phyloP scores from a whole-genome alignment of 805 yeast genomes.

The Lachancea meyersii region DNA sequence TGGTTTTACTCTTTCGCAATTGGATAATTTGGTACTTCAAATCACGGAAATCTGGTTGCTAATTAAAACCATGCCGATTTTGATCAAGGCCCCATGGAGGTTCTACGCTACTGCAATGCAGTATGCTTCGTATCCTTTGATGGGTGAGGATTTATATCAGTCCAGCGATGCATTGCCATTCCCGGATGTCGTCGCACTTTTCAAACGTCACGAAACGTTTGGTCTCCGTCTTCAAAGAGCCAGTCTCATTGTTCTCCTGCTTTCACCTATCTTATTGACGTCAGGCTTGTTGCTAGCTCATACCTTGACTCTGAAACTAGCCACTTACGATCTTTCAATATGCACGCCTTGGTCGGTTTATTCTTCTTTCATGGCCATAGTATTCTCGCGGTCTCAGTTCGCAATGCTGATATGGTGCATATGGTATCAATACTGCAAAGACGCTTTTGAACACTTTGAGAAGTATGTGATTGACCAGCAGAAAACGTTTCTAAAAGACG shows the following conservation, averaged over 20 bases:
- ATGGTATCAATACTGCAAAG: constrained; percentile 5
- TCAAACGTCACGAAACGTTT: constrained; percentile 4
- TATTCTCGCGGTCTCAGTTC: constrained; percentile 7
- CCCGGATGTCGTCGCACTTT: not conserved
- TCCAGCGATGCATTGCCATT: not conserved
- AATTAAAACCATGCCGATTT: not conserved
- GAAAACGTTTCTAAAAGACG: constrained; percentile 2
- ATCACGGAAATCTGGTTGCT: constrained; percentile 5
- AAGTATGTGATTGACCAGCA: constrained; percentile 1
- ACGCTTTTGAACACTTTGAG: constrained; percentile 4
- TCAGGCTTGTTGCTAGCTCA: constrained; percentile 1
- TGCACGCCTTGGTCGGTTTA: constrained; percentile 1
- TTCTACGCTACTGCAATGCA: constrained; percentile 1
- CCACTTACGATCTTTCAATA: not conserved
- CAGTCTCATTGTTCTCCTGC: not conserved
- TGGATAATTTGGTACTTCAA: constrained; percentile 5
- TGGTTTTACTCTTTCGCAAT: constrained; percentile 3
- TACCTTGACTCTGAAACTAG: not conserved
- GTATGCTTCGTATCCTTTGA: not conserved
- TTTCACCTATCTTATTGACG: constrained; percentile 1
- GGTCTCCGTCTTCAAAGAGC: not conserved
- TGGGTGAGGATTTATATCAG: constrained; percentile 1
- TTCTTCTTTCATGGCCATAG: constrained; percentile 1
- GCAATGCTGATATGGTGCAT: constrained; percentile 7
- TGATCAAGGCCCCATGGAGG: constrained; percentile 6